Evolutionary conservation across 176 grass and related monocot genomes (phyloP).

Genomic region (Carex cristatella): DNA sequence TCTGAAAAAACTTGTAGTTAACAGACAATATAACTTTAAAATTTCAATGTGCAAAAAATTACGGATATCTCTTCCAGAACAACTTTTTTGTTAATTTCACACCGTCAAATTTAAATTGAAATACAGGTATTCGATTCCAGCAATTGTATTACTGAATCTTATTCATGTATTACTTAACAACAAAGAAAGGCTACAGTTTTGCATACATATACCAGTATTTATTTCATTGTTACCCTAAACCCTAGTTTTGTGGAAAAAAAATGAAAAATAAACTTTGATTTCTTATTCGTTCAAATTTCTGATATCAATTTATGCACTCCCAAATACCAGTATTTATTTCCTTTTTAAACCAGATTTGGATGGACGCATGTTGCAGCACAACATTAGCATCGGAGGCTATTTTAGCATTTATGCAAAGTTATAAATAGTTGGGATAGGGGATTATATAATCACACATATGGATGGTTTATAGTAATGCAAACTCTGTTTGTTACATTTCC

Average conservation of each 20-base stretch:
- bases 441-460: background rate
- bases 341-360: background rate
- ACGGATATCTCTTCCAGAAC: too few species aligned
- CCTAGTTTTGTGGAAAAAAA: background rate
- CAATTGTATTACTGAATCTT: background rate
- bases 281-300: background rate
- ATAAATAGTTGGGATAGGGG: background rate
- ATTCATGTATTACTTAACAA: background rate
- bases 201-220: background rate
- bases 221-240: too few species aligned
- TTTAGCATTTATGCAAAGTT: background rate
- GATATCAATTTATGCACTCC: background rate
- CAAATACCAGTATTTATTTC: background rate
- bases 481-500: background rate
- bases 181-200: background rate
- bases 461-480: background rate
- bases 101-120: too few species aligned
- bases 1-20: background rate
- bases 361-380: background rate
- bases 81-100: too few species aligned
- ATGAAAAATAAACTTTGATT: background rate
- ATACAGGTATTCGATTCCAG: too few species aligned
- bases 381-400: background rate
- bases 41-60: background rate
- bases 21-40: constrained; percentile 14